phyloP scores from a whole-genome alignment of 208 protist genomes.

The Perkinsela sp. region DNA sequence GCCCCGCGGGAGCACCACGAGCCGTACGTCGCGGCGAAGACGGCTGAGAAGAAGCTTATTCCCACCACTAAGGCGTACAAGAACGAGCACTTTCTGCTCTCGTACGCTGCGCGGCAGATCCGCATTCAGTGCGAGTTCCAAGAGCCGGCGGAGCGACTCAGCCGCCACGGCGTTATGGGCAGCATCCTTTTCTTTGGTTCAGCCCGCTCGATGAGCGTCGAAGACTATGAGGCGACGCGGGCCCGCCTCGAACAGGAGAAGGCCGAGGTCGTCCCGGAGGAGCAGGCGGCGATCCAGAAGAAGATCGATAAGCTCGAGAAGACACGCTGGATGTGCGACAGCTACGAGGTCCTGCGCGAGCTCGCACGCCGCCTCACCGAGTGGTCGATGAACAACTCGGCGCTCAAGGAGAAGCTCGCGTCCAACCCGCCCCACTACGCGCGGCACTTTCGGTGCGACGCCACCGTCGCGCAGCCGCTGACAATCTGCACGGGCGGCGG shows the following conservation, averaged over 20 bases:
- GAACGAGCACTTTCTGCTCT: slow-evolving; percentile 35
- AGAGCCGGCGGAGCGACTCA: slow-evolving; percentile 36
- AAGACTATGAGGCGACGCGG: slow-evolving; percentile 23
- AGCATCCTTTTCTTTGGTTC: slow-evolving; percentile 71
- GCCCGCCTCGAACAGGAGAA: slow-evolving; percentile 7
- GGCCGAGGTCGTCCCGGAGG: neutral
- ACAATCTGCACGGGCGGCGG: slow-evolving; percentile 61
- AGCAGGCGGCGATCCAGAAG: slow-evolving; percentile 5
- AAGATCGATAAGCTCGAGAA: slow-evolving; percentile 24
- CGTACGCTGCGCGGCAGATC: slow-evolving; percentile 30
- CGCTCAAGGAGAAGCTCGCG: slow-evolving; percentile 11
- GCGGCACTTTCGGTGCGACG: slow-evolving; percentile 4
- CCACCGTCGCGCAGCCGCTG: slow-evolving; percentile 17
- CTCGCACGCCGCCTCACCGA: slow-evolving; percentile 25
- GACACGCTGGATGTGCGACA: slow-evolving; percentile 65
- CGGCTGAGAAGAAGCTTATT: slow-evolving; percentile 11
- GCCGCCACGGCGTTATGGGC: slow-evolving; percentile 25
- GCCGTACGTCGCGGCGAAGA: neutral
- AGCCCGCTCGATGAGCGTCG: slow-evolving; percentile 40
- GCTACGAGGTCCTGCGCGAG: slow-evolving; percentile 30
- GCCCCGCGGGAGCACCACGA: neutral
- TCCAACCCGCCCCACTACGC: slow-evolving; percentile 10
- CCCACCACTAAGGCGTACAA: slow-evolving; percentile 59
- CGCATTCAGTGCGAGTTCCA: slow-evolving; percentile 72
- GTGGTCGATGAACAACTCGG: slow-evolving; percentile 25